Evolutionary conservation across 768 basidiomycete genomes (phyloP), one percentile per base, ranked within the genome.

Genomic region (Tricholomella constricta): DNA sequence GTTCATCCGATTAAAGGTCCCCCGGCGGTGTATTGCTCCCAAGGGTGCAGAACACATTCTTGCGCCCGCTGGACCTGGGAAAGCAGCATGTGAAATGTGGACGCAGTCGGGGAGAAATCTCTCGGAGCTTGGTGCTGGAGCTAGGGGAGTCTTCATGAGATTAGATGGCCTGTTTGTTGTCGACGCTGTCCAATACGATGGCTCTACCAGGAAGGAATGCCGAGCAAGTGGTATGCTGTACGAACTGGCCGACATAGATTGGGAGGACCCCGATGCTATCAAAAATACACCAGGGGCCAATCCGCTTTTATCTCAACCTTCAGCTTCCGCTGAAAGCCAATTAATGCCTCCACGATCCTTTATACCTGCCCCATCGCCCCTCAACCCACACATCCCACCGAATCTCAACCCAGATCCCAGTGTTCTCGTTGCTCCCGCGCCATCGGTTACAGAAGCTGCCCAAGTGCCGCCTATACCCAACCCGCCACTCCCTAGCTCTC

Each of bases 231-330:
- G 91, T 20, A 81, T 81, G 78, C 67, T 92, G 45, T 92, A 86
- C 57, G 91, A 93, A 66, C 74, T 93, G 27, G 90, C 82, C 2
- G 91, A 91, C 54, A 73, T 78, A 45, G 88, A 87, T 52, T 92
- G 84, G 85, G 83, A 79, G 41, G 82, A 77, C 15, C 35, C 55
- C 8, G 50, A 57, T 31, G 38, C 46, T 35, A 9, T 26, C 9
- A 11, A 34, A 19, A 36, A 44, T 43, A 15, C 20, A 14, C 22
- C 4, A 25, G 8, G 20, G 22, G 26, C 22, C 25, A 26, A 26
- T 14, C 15, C 15, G 25, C n/a, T 17, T 34, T 15, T 22, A 48
- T 25, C 47, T 8, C 14, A 23, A 26, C 20, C 47, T 19, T 7
- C 25, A 6, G 9, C 42, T 43, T 43, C 42, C 20, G 26, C 25